Evolutionary conservation across 108 stramenopile species (phyloP).

Genomic region (Skeletonema marinoi): DNA sequence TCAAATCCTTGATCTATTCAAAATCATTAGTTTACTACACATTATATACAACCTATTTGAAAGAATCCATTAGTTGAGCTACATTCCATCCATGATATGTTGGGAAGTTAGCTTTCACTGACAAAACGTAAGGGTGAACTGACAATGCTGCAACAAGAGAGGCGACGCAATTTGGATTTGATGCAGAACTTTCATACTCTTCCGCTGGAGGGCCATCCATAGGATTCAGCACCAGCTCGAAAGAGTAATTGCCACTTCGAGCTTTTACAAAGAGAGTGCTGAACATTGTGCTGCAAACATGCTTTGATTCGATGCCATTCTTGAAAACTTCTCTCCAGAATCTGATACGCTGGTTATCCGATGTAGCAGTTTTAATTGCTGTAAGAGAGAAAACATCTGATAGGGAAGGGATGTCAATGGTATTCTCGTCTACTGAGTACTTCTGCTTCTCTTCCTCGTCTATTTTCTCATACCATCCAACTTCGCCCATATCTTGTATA

Average conservation of each 20-base stretch:
- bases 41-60: background rate
- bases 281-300: slow-evolving; percentile 51
- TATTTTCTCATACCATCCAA: slow-evolving; percentile 23
- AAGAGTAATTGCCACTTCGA: slow-evolving; percentile 32
- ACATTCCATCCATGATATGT: slow-evolving; percentile 46
- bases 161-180: slow-evolving; percentile 43
- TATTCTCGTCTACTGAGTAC: slow-evolving; percentile 18
- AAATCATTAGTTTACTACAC: too few species aligned
- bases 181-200: slow-evolving; percentile 46
- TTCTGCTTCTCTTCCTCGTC: slow-evolving; percentile 1
- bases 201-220: slow-evolving; percentile 42
- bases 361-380: background rate
- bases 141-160: slow-evolving; percentile 50
- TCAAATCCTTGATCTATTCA: too few species aligned
- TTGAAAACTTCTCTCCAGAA: slow-evolving; percentile 39
- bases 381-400: slow-evolving; percentile 46
- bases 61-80: slow-evolving; percentile 32
- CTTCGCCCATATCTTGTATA: slow-evolving; percentile 52
- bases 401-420: slow-evolving; percentile 22
- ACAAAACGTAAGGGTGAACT: slow-evolving; percentile 42
- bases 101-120: slow-evolving; percentile 49
- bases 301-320: slow-evolving; percentile 45
- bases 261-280: slow-evolving; percentile 41
- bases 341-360: slow-evolving; percentile 15
- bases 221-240: slow-evolving; percentile 46